phyloP scores from a whole-genome alignment of 768 basidiomycete species.

The Tulasnella calospora region DNA sequence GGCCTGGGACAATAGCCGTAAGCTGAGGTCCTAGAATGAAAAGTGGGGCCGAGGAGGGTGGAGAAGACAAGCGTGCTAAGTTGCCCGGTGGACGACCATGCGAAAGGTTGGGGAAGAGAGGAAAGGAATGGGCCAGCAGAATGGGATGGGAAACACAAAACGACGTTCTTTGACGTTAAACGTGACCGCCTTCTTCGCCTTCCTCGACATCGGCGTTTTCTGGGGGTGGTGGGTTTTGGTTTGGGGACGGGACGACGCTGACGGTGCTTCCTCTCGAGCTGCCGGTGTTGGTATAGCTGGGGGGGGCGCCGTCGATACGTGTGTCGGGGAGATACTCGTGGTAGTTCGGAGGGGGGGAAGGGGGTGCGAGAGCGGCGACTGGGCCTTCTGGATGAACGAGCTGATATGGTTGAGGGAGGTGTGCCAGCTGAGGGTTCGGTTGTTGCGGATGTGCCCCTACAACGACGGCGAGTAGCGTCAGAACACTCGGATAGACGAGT shows the following conservation, averaged over 20 bases:
- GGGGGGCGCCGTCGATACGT: background rate
- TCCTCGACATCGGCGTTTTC: background rate
- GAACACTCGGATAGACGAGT: background rate
- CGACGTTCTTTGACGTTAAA: background rate
- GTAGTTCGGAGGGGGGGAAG: background rate
- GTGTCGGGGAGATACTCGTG: background rate
- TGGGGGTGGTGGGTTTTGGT: background rate
- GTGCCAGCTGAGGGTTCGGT: background rate
- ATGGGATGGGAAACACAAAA: background rate
- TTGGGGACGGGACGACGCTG: background rate
- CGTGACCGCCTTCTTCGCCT: background rate
- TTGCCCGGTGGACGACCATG: background rate
- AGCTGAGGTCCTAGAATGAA: too few relatives aligned
- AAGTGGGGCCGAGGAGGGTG: too few relatives aligned
- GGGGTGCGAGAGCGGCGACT: background rate
- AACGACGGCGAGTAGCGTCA: background rate
- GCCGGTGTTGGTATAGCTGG: background rate
- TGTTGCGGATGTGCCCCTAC: background rate
- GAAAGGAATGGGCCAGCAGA: background rate
- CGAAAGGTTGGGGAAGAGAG: background rate
- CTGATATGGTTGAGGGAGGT: background rate
- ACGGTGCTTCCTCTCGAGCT: too few relatives aligned
- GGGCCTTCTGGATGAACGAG: background rate
- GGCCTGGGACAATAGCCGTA: too few relatives aligned
- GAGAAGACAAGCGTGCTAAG: background rate